phyloP scores from a whole-genome alignment of 1,284 basidiomycete genomes.

The Volvariella volvacea region DNA sequence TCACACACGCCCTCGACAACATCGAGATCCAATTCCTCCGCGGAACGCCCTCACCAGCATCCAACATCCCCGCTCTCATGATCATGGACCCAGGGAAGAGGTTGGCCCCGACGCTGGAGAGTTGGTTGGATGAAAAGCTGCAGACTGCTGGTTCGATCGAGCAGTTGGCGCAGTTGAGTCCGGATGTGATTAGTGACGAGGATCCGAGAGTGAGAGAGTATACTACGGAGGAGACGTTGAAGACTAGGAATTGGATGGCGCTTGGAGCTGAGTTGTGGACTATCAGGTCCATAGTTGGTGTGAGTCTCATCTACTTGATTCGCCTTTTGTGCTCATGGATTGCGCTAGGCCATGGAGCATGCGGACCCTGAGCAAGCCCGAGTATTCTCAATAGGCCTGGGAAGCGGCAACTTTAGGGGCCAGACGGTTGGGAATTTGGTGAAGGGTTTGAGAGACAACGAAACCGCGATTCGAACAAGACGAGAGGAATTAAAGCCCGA shows the following conservation, averaged over 20 bases:
- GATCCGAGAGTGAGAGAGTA: conserved; percentile 27
- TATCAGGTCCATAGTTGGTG: conserved; percentile 19
- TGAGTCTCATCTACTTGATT: conserved; percentile 9
- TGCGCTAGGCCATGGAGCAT: not conserved
- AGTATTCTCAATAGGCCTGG: not conserved
- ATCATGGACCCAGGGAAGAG: not conserved
- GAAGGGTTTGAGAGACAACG: conserved; percentile 10
- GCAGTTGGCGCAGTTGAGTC: conserved; percentile 12
- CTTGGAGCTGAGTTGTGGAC: conserved; percentile 17
- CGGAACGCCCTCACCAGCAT: conserved; percentile 4
- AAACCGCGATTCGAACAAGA: conserved; percentile 12
- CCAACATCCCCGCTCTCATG: not conserved
- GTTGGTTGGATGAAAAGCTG: conserved; percentile 13
- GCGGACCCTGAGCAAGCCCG: not conserved
- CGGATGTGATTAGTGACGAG: conserved; percentile 12
- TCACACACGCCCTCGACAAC: conserved; percentile 8
- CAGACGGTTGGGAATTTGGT: too few relatives aligned
- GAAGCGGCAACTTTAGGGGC: too few relatives aligned
- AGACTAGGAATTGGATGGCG: conserved; percentile 17
- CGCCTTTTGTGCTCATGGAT: not conserved
- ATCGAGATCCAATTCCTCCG: conserved; percentile 7
- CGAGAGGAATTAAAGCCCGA: conserved; percentile 17
- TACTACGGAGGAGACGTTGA: conserved; percentile 18
- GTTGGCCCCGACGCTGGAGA: conserved; percentile 1
- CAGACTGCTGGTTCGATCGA: not conserved